A percentile compares a stretch with the other conserved stretches of the same genome.
phyloP scores from a whole-genome alignment of 768 basidiomycete species.

The Leccinum barrowsii region DNA sequence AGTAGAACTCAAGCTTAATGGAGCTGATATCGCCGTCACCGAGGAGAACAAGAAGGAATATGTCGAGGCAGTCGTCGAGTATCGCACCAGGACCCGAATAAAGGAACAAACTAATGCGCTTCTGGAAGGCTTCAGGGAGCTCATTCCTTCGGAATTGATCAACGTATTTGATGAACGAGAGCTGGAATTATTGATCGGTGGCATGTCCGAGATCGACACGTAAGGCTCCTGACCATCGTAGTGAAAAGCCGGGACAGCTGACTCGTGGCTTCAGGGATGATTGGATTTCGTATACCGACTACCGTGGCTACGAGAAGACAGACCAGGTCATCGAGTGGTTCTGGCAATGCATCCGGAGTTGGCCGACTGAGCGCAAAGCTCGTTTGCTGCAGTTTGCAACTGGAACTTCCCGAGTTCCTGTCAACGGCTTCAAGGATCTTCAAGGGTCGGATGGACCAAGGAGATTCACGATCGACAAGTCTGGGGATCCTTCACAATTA shows the following conservation, averaged over 20 bases:
- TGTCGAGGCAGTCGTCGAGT: constrained; percentile 73
- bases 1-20: constrained; percentile 62
- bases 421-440: constrained; percentile 92
- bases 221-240: constrained; percentile 30
- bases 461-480: constrained; percentile 93
- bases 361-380: constrained; percentile 88
- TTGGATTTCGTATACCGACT: constrained; percentile 93
- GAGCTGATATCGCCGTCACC: constrained; percentile 59
- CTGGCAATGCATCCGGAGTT: constrained; percentile 88
- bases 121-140: constrained; percentile 80
- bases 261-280: constrained; percentile 54
- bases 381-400: constrained; percentile 87
- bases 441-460: constrained; percentile 92
- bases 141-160: constrained; percentile 80
- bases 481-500: constrained; percentile 81
- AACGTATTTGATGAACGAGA: constrained; percentile 91
- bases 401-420: constrained; percentile 79
- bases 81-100: constrained; percentile 79
- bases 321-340: constrained; percentile 94
- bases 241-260: background rate
- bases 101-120: constrained; percentile 83
- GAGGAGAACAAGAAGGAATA: constrained; percentile 78
- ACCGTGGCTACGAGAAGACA: constrained; percentile 81
- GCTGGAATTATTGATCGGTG: constrained; percentile 84
- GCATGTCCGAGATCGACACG: constrained; percentile 91